Evolutionary conservation across 768 basidiomycete species (phyloP), one percentile per base, ranked within the genome.

Genomic region (Boletus insuetus): DNA sequence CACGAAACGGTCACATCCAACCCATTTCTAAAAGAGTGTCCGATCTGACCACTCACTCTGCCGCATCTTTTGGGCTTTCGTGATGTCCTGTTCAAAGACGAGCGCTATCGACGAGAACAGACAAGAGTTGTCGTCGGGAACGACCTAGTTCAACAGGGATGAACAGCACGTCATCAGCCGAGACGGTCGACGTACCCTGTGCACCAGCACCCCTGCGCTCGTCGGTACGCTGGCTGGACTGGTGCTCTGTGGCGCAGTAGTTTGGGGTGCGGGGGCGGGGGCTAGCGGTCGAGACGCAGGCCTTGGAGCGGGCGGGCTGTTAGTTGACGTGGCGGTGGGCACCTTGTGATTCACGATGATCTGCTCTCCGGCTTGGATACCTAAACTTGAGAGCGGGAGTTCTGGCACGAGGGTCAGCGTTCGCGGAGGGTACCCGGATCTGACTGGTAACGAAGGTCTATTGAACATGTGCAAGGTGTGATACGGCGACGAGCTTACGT

Each of bases 41-140:
- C 3, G 22, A 43, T 26, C 24, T 29, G 20, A 35, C 29, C 39
- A 68, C 82, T 56, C 62, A 94, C 94, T 82, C 72, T 89, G 78
- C 40, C 95, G 81, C 65, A 97, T 81, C 57, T 77, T 72, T 24
- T 77, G 75, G 3, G 88, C 89, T 55, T 86, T 86, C n/a, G 78
- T 71, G 13, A 88, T 85, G 54, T 84, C 84, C 64, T 95, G 93
- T 65, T 88, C 85, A 63, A 98, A 95, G 2, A 96, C 76, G 40
- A 96, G 74, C 16, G 90, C 91, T 43, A 92, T 77, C 3, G 94
- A 85, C 4, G 89, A 89, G 75, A 98, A 98, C 31, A 98, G 76
- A 70, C 96, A 98, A 2, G 93, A 90, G 64, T 98, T 98, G 73
- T 98, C 96, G 65, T 98, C 96, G n/a, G 94, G 95, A 17, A 96